A percentile compares a stretch with the other conserved stretches of the same genome.
phyloP scores from a whole-genome alignment of 768 basidiomycete species.

The Boletus subcaerulescens region DNA sequence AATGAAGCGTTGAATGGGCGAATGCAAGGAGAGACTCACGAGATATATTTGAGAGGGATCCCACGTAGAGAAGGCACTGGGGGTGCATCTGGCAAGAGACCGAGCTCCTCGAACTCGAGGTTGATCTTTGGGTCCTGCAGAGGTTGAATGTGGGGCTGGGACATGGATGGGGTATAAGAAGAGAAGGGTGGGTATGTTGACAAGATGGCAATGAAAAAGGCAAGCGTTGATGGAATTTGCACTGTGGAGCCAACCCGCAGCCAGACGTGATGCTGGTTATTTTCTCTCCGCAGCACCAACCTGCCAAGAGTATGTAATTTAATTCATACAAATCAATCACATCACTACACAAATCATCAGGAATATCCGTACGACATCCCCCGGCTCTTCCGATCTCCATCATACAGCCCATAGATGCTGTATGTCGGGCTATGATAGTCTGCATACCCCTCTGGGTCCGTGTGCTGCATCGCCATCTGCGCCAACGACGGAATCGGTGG shows the following conservation, averaged over 20 bases:
- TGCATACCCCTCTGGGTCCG: conserved; percentile 57
- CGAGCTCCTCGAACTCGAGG: conserved; percentile 45
- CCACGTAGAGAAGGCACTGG: conserved; percentile 58
- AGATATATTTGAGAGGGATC: conserved; percentile 75
- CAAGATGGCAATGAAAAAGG: not conserved
- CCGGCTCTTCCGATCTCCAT: conserved; percentile 55
- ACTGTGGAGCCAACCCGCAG: conserved; percentile 6
- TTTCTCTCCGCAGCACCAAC: conserved; percentile 17
- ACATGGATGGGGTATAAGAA: conserved; percentile 30
- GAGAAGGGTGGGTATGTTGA: conserved; percentile 7
- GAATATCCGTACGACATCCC: conserved; percentile 24
- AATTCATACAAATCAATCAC: conserved; percentile 13
- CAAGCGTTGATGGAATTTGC: not conserved
- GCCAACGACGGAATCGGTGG: conserved; percentile 69
- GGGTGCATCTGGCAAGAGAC: conserved; percentile 35
- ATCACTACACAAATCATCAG: not conserved
- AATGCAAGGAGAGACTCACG: conserved; percentile 39
- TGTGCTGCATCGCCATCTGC: conserved; percentile 69
- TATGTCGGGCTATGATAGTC: conserved; percentile 80
- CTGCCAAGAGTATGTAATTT: conserved; percentile 8
- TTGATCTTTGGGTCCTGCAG: conserved; percentile 28
- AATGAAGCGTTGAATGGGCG: not conserved
- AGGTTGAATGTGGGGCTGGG: conserved; percentile 13
- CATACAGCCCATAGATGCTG: conserved; percentile 77
- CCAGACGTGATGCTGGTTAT: not conserved